Percentiles rank a stretch among this genome's conserved stretches.
Evolutionary conservation across 208 protist species (phyloP).

Genomic region (Angomonas deanei): DNA sequence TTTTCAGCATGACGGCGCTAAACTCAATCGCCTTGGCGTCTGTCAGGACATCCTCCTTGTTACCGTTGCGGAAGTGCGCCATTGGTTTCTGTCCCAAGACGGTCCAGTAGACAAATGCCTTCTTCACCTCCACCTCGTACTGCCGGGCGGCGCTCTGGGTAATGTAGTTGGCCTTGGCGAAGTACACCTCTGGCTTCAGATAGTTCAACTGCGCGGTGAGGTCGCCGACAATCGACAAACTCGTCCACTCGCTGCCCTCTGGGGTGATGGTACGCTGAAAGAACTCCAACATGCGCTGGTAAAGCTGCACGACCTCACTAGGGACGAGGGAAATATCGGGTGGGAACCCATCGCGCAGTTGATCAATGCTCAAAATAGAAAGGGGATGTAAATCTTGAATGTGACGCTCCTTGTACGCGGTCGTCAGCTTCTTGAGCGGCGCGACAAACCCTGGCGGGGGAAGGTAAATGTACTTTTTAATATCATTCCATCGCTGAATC

Average conservation of each 20-base stretch:
- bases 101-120: constrained; percentile 76
- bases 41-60: constrained; percentile 30
- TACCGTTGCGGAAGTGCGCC: constrained; percentile 12
- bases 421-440: constrained; percentile 62
- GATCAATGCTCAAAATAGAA: constrained; percentile 78
- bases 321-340: constrained; percentile 86
- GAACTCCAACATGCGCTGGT: constrained; percentile 50
- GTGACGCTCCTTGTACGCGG: constrained; percentile 48
- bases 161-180: constrained; percentile 75
- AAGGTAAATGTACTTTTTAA: constrained; percentile 88
- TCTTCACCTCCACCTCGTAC: constrained; percentile 85
- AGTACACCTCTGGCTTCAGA: constrained; percentile 78
- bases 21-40: constrained; percentile 38
- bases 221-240: constrained; percentile 32
- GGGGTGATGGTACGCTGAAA: constrained; percentile 35
- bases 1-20: constrained; percentile 37
- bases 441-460: constrained; percentile 46
- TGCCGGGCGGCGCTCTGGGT: constrained; percentile 72
- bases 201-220: constrained; percentile 31
- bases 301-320: constrained; percentile 82
- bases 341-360: constrained; percentile 77
- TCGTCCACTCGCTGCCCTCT: constrained; percentile 20
- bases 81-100: constrained; percentile 25
- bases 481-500: constrained; percentile 90
- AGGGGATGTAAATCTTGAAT: constrained; percentile 85